These are phyloP conservation scores for Tylopilus cervinicoccineus DNA, from an alignment of 768 basidiomycete species.

Conservation along the genomic window DNA sequence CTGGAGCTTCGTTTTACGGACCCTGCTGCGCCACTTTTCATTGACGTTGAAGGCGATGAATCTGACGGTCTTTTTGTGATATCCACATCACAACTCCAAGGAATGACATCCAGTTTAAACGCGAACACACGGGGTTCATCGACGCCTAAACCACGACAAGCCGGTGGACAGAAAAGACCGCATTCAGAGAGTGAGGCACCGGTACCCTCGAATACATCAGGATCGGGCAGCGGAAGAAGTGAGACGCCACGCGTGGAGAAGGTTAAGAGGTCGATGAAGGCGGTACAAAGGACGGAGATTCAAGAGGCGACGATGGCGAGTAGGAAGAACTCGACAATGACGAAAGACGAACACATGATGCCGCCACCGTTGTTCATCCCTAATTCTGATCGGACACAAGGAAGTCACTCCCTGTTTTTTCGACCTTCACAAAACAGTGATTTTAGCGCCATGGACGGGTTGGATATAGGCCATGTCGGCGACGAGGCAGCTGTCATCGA, in stretches of 20 bases:
- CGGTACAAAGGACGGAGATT: conserved; percentile 30
- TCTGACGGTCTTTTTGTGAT: conserved; percentile 70
- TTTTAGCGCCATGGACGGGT: conserved; percentile 13
- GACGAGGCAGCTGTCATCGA: conserved; percentile 2
- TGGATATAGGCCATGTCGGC: not conserved
- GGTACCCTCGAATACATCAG: conserved; percentile 27
- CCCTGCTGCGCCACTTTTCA: conserved; percentile 68
- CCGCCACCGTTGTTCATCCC: conserved; percentile 34
- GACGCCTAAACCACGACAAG: conserved; percentile 14
- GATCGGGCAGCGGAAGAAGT: conserved; percentile 10
- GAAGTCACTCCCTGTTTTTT: conserved; percentile 10
- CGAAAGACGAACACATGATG: conserved; percentile 33
- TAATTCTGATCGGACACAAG: conserved; percentile 11
- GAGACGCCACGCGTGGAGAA: conserved; percentile 47
- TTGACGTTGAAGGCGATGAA: conserved; percentile 68
- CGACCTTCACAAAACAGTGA: conserved; percentile 14
- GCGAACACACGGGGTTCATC: conserved; percentile 12
- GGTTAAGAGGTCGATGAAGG: conserved; percentile 36
- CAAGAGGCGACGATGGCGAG: conserved; percentile 6
- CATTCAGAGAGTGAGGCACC: conserved; percentile 21
- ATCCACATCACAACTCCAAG: conserved; percentile 65
- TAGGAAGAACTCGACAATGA: conserved; percentile 13
- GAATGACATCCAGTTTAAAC: conserved; percentile 15
- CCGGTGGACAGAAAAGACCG: conserved; percentile 19
- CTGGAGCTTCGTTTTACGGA: conserved; percentile 76